Base-by-base conservation (phyloP, 768 basidiomycete genomes). In the Bullera alba region DNA sequence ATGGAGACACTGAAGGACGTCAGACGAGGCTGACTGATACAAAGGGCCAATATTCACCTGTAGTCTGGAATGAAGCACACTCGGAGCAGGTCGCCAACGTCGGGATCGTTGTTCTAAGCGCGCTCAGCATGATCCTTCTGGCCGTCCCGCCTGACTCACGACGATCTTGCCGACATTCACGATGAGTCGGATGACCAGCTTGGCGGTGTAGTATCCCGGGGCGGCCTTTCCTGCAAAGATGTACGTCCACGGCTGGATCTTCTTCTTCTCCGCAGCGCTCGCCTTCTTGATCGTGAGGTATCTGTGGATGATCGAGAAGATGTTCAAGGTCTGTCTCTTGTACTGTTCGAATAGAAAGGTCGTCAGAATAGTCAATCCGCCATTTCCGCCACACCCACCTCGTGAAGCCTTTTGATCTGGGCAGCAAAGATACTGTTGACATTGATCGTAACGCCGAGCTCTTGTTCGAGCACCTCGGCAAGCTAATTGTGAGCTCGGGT, bases 211-310 rank as follows among this genome's bases (percentile, higher is more conserved):
- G 69, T 92, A 62, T 7, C 49, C 92, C 32, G 93, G 93, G 0
- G 93, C 93, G 46, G 93, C 91, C 72, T 96, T 96, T 56, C 95
- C 93, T 27, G 89, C 93, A 57, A 99, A 97, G 78, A 99, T 86
- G n/a, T 89, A 85, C 17, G 64, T 66, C 89, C 90, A 46, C 63
- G 74, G 36, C 82, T 85, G 59, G 57, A 85, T 80, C 69, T 86
- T 86, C 77, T 85, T 85, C 64, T 86, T 80, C 70, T 95, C 83
- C 25, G 74, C 83, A 0, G 86, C 79, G 2, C 78, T 77, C 82
- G 93, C 81, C 27, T 72, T 77, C 76, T 96, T 96, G 73, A 95
- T 72, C 8, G 73, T 75, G 43, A 91, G 75, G 74, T 93, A 95
- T 42, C 88, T 80, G 83, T 90, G 69, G 48, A 74, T 38, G 42